Evolutionary conservation across 169 alveolate genomes (phyloP).

Genomic region (Theileria orientalis): DNA sequence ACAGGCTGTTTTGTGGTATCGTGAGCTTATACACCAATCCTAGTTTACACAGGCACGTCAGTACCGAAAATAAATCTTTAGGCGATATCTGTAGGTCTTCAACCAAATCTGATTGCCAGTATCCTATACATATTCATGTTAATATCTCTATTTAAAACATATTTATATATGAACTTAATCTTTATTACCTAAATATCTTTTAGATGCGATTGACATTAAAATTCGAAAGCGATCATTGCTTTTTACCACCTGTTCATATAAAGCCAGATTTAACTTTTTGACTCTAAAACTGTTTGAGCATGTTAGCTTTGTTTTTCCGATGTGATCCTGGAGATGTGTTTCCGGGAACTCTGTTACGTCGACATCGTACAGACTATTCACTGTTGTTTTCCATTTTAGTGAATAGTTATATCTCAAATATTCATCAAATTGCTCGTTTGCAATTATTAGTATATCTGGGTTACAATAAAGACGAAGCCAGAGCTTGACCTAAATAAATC

Average conservation of each 20-base stretch:
- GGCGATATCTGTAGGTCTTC: slow-evolving; percentile 46
- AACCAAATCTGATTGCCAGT: slow-evolving; percentile 58
- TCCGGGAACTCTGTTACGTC: background rate
- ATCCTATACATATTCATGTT: slow-evolving; percentile 7
- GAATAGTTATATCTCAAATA: background rate
- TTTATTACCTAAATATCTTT: slow-evolving; percentile 53
- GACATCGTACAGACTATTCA: background rate
- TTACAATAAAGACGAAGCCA: slow-evolving; percentile 33
- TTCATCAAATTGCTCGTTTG: background rate
- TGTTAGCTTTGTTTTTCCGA: slow-evolving; percentile 1
- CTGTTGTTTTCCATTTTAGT: background rate
- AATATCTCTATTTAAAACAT: background rate
- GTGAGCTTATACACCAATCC: slow-evolving; percentile 27
- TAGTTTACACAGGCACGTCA: slow-evolving; percentile 20
- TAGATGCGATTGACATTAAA: slow-evolving; percentile 47
- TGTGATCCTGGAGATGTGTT: background rate
- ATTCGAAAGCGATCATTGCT: slow-evolving; percentile 40
- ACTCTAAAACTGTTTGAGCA: slow-evolving; percentile 41
- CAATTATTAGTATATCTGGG: slow-evolving; percentile 14
- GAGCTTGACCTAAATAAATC: slow-evolving; percentile 25
- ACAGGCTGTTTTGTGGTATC: slow-evolving; percentile 48
- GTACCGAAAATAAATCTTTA: slow-evolving; percentile 21
- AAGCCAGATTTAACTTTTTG: slow-evolving; percentile 24
- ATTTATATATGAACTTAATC: background rate
- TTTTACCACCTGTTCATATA: slow-evolving; percentile 35